Evolutionary conservation across 768 basidiomycete genomes (phyloP).

Genomic region (Mycena belliarum): DNA sequence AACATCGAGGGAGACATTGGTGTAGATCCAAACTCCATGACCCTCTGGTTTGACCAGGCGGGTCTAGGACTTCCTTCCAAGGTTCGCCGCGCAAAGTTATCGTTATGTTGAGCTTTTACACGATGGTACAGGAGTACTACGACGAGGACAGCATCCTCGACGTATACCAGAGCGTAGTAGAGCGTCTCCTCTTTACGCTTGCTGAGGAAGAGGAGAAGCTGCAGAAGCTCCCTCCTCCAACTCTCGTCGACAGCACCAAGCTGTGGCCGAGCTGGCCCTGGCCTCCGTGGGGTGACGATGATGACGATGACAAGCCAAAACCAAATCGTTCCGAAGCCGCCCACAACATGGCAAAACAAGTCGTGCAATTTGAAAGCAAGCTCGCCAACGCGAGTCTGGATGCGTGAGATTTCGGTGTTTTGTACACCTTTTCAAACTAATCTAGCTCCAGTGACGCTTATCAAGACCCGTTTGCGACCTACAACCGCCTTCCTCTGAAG

Average conservation of each 20-base stretch:
- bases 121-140: slow-evolving; percentile 75
- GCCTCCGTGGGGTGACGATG: slow-evolving; percentile 81
- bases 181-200: slow-evolving; percentile 63
- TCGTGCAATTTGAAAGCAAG: slow-evolving; percentile 76
- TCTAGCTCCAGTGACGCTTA: slow-evolving; percentile 54
- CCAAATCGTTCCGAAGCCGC: slow-evolving; percentile 58
- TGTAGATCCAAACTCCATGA: slow-evolving; percentile 83
- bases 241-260: slow-evolving; percentile 34
- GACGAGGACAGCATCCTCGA: slow-evolving; percentile 68
- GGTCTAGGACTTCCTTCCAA: slow-evolving; percentile 84
- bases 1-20: slow-evolving; percentile 87
- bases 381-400: slow-evolving; percentile 82
- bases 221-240: slow-evolving; percentile 9
- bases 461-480: slow-evolving; percentile 83
- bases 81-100: slow-evolving; percentile 37
- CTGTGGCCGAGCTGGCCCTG: slow-evolving; percentile 83
- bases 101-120: background rate
- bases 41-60: slow-evolving; percentile 83
- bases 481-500: slow-evolving; percentile 78
- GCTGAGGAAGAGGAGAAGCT: slow-evolving; percentile 49
- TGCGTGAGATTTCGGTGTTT: slow-evolving; percentile 45
- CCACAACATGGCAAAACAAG: slow-evolving; percentile 63
- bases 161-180: slow-evolving; percentile 70
- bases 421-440: background rate
- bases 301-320: slow-evolving; percentile 49